These are phyloP conservation scores for Leishmania tropica DNA, from an alignment of 208 protist species.

Conservation along the genomic window DNA sequence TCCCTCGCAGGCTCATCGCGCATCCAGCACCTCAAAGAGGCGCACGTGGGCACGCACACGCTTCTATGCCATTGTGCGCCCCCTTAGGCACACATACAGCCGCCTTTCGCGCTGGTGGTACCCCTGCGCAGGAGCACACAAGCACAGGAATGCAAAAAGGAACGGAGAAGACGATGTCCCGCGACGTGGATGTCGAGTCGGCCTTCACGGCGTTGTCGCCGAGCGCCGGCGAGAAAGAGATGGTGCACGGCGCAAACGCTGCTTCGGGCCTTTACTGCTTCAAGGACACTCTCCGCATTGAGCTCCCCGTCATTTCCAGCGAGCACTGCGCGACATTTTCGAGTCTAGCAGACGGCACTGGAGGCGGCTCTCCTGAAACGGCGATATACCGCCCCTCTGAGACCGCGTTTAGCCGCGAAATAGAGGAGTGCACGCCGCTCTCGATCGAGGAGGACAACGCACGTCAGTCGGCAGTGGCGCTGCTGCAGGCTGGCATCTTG, in stretches of 20 bases:
- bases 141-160: background rate
- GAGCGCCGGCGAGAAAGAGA: background rate
- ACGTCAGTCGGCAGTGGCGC: slow-evolving; percentile 33
- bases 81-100: background rate
- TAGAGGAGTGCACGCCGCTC: slow-evolving; percentile 15
- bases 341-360: slow-evolving; percentile 16
- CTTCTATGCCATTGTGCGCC: background rate
- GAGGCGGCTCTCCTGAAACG: slow-evolving; percentile 9
- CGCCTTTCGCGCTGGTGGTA: background rate
- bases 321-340: slow-evolving; percentile 14
- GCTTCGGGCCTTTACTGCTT: background rate
- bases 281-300: slow-evolving; percentile 28
- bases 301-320: slow-evolving; percentile 17
- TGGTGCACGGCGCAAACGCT: background rate
- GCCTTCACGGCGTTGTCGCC: background rate
- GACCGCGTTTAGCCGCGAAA: slow-evolving; percentile 13
- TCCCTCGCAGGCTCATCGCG: background rate
- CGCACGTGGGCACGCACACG: background rate
- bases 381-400: slow-evolving; percentile 17
- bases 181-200: background rate
- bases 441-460: slow-evolving; percentile 20
- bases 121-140: background rate
- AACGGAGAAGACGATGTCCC: background rate
- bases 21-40: background rate
- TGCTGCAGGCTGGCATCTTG: slow-evolving; percentile 30